Conservation (phyloP, 2,329 filamentous ascomycete genomes). For the Penicillium sclerotiorum region DNA sequence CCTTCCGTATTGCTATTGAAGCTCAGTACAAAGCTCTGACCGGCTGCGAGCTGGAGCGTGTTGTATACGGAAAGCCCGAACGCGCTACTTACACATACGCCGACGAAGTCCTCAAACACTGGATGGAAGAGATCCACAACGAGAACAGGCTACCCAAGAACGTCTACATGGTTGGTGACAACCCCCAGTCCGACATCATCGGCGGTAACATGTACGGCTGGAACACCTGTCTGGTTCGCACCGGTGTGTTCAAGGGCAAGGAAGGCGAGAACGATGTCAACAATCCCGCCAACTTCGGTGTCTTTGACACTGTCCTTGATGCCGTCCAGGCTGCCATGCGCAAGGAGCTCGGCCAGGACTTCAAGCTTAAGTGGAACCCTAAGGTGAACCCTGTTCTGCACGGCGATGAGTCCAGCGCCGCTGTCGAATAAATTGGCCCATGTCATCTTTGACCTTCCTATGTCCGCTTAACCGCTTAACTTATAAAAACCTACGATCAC, state of each 20-base stretch:
- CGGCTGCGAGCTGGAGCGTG: conserved; percentile 71
- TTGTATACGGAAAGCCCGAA: conserved; percentile 76
- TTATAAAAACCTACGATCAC: no score
- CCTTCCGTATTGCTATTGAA: conserved; percentile 74
- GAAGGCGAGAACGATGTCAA: conserved; percentile 70
- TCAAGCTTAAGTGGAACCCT: conserved; percentile 73
- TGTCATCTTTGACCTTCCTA: conserved; percentile 2
- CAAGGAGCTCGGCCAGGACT: conserved; percentile 73
- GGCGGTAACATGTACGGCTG: conserved; percentile 80
- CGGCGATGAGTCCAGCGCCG: conserved; percentile 52
- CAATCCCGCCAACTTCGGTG: conserved; percentile 76
- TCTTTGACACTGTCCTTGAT: conserved; percentile 73
- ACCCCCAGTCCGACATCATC: conserved; percentile 72
- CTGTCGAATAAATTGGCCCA: conserved; percentile 54
- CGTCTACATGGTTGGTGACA: conserved; percentile 77
- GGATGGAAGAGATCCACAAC: conserved; percentile 76
- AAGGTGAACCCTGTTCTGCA: conserved; percentile 68
- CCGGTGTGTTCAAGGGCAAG: conserved; percentile 72
- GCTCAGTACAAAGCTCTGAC: conserved; percentile 67
- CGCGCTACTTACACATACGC: conserved; percentile 77
- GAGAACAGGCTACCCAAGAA: conserved; percentile 69
- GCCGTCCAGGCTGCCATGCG: conserved; percentile 68
- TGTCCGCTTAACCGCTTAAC: conserved; percentile 16
- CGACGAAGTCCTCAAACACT: conserved; percentile 70
- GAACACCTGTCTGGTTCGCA: conserved; percentile 78